Conservation (phyloP, 371 early-diverging fungal genomes). For the Capillidium rhysosporum region DNA sequence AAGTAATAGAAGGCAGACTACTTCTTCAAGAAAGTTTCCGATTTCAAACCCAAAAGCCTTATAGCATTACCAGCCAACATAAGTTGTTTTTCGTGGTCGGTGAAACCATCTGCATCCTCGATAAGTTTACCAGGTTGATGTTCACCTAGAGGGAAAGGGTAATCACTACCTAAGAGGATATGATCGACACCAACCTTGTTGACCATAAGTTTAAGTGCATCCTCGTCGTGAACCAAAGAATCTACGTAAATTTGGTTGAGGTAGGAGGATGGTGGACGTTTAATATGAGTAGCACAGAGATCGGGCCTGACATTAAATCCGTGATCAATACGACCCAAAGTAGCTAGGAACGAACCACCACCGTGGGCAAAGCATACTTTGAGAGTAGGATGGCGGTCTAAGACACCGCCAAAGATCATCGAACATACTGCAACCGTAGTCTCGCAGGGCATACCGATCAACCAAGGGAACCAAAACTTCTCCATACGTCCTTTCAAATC, state of each 20-base stretch:
- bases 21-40: background rate
- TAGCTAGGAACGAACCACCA: conserved; percentile 45
- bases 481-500: conserved; percentile 31
- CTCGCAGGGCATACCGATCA: conserved; percentile 53
- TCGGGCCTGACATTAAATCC: conserved; percentile 47
- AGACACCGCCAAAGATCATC: conserved; percentile 41
- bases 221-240: conserved; percentile 46
- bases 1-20: no score
- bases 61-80: conserved; percentile 5
- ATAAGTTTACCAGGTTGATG: conserved; percentile 37
- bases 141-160: conserved; percentile 58
- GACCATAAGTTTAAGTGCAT: conserved; percentile 33
- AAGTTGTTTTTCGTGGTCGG: conserved; percentile 18
- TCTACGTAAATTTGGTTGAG: conserved; percentile 37
- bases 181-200: conserved; percentile 39
- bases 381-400: conserved; percentile 38
- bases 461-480: conserved; percentile 58
- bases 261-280: conserved; percentile 25
- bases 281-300: conserved; percentile 29
- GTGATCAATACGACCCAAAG: conserved; percentile 41
- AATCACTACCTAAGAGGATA: conserved; percentile 42
- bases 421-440: conserved; percentile 44
- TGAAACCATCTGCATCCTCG: conserved; percentile 21
- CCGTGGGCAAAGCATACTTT: conserved; percentile 48
- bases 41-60: background rate